These are phyloP conservation scores for Amanita thiersii DNA, from an alignment of 768 basidiomycete genomes.

Conservation along the genomic window DNA sequence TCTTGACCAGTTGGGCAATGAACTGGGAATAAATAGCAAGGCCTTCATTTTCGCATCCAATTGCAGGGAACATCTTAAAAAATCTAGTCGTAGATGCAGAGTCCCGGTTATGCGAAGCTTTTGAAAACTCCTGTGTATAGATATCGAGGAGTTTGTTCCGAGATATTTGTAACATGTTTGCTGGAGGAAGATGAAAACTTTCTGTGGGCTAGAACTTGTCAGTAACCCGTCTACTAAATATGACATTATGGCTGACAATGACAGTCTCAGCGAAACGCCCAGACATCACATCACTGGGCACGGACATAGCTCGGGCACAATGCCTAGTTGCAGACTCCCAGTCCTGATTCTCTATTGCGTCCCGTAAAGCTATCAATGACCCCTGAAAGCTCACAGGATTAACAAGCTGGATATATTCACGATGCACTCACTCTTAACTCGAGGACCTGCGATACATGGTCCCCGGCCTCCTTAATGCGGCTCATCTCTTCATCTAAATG, in stretches of 20 bases:
- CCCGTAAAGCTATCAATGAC: slow-evolving; percentile 40
- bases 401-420: slow-evolving; percentile 5
- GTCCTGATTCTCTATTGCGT: slow-evolving; percentile 77
- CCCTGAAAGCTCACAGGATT: slow-evolving; percentile 23
- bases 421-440: slow-evolving; percentile 74
- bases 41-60: slow-evolving; percentile 90
- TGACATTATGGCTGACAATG: slow-evolving; percentile 53
- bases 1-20: slow-evolving; percentile 83
- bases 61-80: slow-evolving; percentile 95
- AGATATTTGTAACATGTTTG: slow-evolving; percentile 70
- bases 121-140: slow-evolving; percentile 74
- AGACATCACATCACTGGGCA: slow-evolving; percentile 69
- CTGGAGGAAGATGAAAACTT: slow-evolving; percentile 79
- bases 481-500: slow-evolving; percentile 91
- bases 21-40: slow-evolving; percentile 89
- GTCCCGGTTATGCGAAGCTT: slow-evolving; percentile 76
- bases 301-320: slow-evolving; percentile 84
- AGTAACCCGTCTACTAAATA: slow-evolving; percentile 1
- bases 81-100: slow-evolving; percentile 85
- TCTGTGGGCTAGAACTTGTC: slow-evolving; percentile 67
- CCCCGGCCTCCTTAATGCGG: slow-evolving; percentile 82
- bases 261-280: slow-evolving; percentile 82
- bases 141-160: slow-evolving; percentile 68
- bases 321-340: slow-evolving; percentile 95
- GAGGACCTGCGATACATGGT: slow-evolving; percentile 87